Percentiles rank a stretch among this genome's conserved stretches.
phyloP scores from a whole-genome alignment of 441 rosid species.

The Isatis lusitanica region DNA sequence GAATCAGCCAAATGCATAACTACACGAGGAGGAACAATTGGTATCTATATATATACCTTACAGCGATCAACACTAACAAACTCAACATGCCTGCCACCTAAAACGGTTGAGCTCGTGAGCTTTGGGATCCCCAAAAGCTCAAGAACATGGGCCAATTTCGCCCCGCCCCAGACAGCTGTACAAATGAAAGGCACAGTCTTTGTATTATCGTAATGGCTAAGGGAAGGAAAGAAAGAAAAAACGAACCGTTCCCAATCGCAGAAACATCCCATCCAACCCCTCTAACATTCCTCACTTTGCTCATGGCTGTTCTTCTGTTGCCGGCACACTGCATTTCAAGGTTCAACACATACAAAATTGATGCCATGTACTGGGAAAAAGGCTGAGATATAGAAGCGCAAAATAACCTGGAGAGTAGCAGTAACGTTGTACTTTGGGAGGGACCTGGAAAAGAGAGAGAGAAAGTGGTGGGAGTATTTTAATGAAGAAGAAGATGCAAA shows the following conservation, averaged over 20 bases:
- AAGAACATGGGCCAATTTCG: slow-evolving; percentile 84
- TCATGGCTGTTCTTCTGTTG: slow-evolving; percentile 98
- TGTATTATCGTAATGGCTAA: background rate
- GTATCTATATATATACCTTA: slow-evolving; percentile 56
- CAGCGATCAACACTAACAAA: slow-evolving; percentile 94
- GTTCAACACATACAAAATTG: slow-evolving; percentile 20
- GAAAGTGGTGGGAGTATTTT: background rate
- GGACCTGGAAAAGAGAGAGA: slow-evolving; percentile 45
- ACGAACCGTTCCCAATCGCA: slow-evolving; percentile 90
- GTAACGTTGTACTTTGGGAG: slow-evolving; percentile 74
- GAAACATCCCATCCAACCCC: slow-evolving; percentile 99
- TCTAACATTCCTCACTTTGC: slow-evolving; percentile 68
- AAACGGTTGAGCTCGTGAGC: slow-evolving; percentile 49
- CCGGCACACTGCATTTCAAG: slow-evolving; percentile 82
- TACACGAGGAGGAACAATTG: background rate
- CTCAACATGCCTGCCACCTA: slow-evolving; percentile 89
- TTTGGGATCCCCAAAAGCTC: slow-evolving; percentile 81
- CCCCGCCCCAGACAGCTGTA: slow-evolving; percentile 92
- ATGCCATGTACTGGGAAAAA: background rate
- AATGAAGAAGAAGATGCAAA: background rate
- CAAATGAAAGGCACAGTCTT: slow-evolving; percentile 4
- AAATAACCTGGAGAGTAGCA: background rate
- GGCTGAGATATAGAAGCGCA: background rate
- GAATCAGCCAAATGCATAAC: slow-evolving; percentile 6
- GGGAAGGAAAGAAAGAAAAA: background rate